Evolutionary conservation across 345 rosid species (phyloP), one percentile per base, ranked within the genome.

Genomic region (Pistacia integerrima): DNA sequence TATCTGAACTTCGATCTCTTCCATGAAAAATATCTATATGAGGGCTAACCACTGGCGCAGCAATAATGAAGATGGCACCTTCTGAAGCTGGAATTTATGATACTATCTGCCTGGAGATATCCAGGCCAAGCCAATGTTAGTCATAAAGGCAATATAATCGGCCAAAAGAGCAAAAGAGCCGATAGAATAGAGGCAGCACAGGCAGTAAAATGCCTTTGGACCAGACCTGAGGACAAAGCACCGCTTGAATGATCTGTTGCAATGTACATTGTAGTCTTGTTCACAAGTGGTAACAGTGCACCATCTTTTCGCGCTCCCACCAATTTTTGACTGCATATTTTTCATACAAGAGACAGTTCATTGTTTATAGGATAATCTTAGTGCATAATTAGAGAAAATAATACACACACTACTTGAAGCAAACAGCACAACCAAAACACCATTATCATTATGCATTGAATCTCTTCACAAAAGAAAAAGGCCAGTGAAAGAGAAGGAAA

Each of bases 271-370:
- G 84, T 88, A 48, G 88, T 88, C 91, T 85, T 90, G 87, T 93
- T 95, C 72, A 95, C 97, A 16, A 95, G 84, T 0, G 98, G 99
- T 11, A 93, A 81, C 11, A 41, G 30, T 35, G 89, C 96, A 4
- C 93, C 93, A 64, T 95, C 99, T 78, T 88, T 89, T 84, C 98
- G 81, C 12, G 83, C 78, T 52, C 89, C 93, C 49, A 95, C 69
- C 64, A 95, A 77, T 83, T 92, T 93, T 78, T 79, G 88, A 64
- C 99, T 95, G 90, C 84, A 85, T 36, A 56, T 65, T 33, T 72
- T 74, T 68, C 61, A 36, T 30, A 54, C 51, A 16, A 69, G 30
- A 10, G 64, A 25, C 59, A 25, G 46, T 9, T 57, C 49, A 44
- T 30, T 14, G 30, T 14, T 61, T 44, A 11, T 28, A 9, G 28